These are phyloP conservation scores for Leptographium radiaticola DNA, from an alignment of 2,329 filamentous ascomycete species.

Conservation along the genomic window DNA sequence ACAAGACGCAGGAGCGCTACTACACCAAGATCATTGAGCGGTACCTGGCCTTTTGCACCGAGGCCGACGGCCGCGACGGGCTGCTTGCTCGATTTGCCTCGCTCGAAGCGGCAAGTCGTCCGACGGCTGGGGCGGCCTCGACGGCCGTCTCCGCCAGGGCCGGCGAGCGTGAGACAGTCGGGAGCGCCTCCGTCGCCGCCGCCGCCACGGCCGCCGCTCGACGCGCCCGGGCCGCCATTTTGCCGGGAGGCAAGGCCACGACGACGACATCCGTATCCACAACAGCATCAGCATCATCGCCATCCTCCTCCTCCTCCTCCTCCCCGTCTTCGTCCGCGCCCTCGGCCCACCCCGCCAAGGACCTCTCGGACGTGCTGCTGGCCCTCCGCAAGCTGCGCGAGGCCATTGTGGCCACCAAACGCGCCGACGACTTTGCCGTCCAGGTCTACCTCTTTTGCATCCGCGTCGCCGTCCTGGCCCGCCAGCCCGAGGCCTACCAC, in stretches of 20 bases:
- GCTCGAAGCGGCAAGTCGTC: conserved; percentile 26
- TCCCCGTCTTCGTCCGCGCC: not conserved
- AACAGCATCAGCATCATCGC: not conserved
- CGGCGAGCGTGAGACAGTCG: not conserved
- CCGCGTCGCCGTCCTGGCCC: conserved; percentile 65
- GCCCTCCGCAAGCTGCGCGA: conserved; percentile 88
- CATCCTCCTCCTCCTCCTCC: conserved; percentile 5
- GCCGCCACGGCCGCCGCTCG: not conserved
- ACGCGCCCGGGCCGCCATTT: not conserved
- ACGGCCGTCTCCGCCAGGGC: not conserved
- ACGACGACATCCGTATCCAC: not conserved
- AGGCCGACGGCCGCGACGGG: conserved; percentile 55
- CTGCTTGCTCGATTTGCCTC: conserved; percentile 64
- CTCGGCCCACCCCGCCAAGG: conserved; percentile 26
- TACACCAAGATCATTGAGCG: conserved; percentile 78
- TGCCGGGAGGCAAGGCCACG: not conserved
- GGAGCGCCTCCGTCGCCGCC: not conserved
- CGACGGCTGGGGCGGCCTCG: not conserved
- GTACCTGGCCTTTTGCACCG: conserved; percentile 80
- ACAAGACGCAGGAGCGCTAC: conserved; percentile 70
- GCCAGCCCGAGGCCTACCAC: conserved; percentile 79
- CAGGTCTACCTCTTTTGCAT: conserved; percentile 87
- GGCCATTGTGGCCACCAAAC: conserved; percentile 66
- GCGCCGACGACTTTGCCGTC: conserved; percentile 70
- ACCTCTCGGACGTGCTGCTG: conserved; percentile 62